These are phyloP conservation scores for Sequoia sempervirens DNA, from an alignment of 75 land plant species.

Conservation along the genomic window DNA sequence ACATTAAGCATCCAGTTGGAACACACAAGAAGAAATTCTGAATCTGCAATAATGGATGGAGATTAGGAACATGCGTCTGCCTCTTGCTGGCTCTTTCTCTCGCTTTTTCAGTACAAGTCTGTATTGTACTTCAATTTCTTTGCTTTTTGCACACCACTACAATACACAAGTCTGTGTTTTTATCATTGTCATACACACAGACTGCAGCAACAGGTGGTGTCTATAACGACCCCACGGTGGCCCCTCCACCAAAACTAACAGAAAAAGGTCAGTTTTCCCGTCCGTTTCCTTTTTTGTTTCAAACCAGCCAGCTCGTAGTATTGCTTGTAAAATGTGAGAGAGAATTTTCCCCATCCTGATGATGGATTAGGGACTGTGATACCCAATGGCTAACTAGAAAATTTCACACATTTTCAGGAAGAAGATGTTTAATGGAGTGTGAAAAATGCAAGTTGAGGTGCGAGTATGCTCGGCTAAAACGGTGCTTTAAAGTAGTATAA, in stretches of 20 bases:
- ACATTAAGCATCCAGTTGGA: no score
- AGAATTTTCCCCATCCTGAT: neutral
- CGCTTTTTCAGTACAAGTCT: neutral
- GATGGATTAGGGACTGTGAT: neutral
- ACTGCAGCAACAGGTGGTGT: neutral
- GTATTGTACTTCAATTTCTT: neutral
- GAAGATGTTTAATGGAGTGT: slow-evolving; percentile 7
- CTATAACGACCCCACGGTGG: neutral
- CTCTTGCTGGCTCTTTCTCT: neutral
- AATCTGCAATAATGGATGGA: neutral
- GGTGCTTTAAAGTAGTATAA: slow-evolving; percentile 24
- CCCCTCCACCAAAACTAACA: neutral
- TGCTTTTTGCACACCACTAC: no score
- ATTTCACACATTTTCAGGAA: neutral
- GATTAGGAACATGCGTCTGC: neutral
- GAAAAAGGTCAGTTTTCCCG: neutral
- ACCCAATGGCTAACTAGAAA: neutral
- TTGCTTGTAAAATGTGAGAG: no score
- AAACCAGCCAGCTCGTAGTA: no score
- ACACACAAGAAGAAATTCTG: neutral
- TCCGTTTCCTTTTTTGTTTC: neutral
- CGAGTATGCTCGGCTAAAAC: neutral
- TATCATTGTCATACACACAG: neutral
- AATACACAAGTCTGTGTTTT: no score
- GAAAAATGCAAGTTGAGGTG: slow-evolving; percentile 17